Evolutionary conservation across 2,329 filamentous ascomycete genomes (phyloP).

Genomic region (Ceratocystis alfenasii): DNA sequence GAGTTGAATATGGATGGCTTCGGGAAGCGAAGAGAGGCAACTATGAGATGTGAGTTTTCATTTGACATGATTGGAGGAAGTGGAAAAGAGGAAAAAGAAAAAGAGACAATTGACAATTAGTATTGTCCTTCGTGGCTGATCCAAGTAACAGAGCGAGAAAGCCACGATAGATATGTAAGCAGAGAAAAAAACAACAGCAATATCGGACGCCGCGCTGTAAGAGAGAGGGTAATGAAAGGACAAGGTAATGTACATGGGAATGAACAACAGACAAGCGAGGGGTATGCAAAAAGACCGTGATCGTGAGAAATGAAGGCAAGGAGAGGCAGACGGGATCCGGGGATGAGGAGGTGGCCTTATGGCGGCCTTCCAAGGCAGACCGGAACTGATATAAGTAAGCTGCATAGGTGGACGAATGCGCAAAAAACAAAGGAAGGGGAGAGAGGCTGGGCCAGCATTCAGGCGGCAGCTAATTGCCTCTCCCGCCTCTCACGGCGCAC

Average conservation of each 20-base stretch:
- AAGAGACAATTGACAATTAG: conserved; percentile 2
- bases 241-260: conserved; percentile 10
- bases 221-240: conserved; percentile 3
- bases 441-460: not conserved
- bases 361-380: not conserved
- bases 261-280: conserved; percentile 1
- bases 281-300: conserved; percentile 12
- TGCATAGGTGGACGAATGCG: not conserved
- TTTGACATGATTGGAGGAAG: not conserved
- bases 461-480: not conserved
- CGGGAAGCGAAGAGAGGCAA: not conserved
- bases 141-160: not conserved
- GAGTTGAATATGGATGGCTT: not conserved
- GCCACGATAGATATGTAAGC: not conserved
- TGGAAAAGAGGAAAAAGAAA: not conserved
- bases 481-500: conserved; percentile 35
- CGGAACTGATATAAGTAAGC: not conserved
- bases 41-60: not conserved
- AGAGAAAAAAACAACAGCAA: conserved; percentile 1
- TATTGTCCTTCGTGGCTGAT: conserved; percentile 10
- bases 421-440: not conserved
- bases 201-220: conserved; percentile 15
- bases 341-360: not conserved
- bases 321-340: conserved; percentile 4
- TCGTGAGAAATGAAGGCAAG: conserved; percentile 1